Conservation (phyloP, 495 filamentous ascomycete genomes). For the Aspergillus biplanus region DNA sequence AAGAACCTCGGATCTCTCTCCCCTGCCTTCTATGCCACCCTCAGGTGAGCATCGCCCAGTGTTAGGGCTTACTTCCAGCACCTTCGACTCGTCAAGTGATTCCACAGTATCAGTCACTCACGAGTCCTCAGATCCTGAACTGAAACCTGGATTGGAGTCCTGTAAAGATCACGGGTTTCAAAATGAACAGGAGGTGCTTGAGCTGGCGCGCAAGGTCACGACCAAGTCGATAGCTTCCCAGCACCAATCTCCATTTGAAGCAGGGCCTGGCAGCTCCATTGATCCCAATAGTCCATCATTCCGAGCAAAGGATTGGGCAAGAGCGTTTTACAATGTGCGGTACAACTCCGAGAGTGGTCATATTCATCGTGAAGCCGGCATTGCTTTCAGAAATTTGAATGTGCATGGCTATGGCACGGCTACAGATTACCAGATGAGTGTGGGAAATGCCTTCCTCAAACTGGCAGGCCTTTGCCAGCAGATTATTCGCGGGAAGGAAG, state of each 20-base stretch:
- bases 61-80: not conserved
- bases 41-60: not conserved
- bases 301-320: constrained; percentile 37
- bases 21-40: too few species aligned
- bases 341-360: constrained; percentile 14
- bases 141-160: not conserved
- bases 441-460: constrained; percentile 66
- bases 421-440: constrained; percentile 80
- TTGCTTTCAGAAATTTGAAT: constrained; percentile 51
- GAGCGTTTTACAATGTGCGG: constrained; percentile 22
- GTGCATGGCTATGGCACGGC: constrained; percentile 74
- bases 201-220: constrained; percentile 12
- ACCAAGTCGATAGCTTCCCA: constrained; percentile 8
- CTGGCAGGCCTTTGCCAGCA: constrained; percentile 42
- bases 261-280: constrained; percentile 17
- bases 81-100: not conserved
- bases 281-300: constrained; percentile 41
- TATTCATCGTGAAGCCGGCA: constrained; percentile 25
- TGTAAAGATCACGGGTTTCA: not conserved
- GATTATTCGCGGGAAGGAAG: constrained; percentile 43
- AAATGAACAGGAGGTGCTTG: constrained; percentile 5
- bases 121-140: not conserved
- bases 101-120: not conserved
- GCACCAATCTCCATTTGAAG: constrained; percentile 6
- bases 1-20: too few species aligned